Conservation (phyloP, 2,329 filamentous ascomycete genomes). For the Calonectria pauciramosa region DNA sequence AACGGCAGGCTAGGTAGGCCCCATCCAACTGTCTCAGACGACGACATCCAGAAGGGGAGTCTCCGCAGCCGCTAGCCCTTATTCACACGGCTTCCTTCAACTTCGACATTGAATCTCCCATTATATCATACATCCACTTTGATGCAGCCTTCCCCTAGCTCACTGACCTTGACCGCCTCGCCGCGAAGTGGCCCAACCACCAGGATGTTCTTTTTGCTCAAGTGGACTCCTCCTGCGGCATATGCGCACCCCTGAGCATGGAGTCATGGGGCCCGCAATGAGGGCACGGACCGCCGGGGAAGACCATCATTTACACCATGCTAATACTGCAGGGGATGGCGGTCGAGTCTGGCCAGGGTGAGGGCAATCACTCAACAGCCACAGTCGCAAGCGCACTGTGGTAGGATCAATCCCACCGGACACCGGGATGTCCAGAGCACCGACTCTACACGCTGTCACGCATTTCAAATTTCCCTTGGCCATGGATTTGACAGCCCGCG, state of each 20-base stretch:
- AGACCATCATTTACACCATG: constrained; percentile 32
- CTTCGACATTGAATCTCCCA: constrained; percentile 14
- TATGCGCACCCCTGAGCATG: constrained; percentile 39
- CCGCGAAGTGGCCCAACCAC: constrained; percentile 38
- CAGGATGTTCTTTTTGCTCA: constrained; percentile 38
- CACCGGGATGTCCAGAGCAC: constrained; percentile 20
- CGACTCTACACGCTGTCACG: constrained; percentile 16
- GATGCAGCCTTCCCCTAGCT: constrained; percentile 41
- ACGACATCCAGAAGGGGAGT: neutral
- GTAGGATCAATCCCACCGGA: constrained; percentile 18
- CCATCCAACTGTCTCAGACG: constrained; percentile 4
- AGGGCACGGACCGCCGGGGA: constrained; percentile 39
- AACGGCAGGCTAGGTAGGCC: constrained; percentile 5
- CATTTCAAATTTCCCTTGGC: constrained; percentile 25
- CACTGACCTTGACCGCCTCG: constrained; percentile 42
- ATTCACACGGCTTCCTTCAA: constrained; percentile 8
- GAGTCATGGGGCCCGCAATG: constrained; percentile 38
- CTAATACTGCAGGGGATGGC: constrained; percentile 42
- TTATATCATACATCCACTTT: constrained; percentile 29
- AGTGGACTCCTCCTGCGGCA: constrained; percentile 42
- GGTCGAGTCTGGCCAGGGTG: constrained; percentile 37
- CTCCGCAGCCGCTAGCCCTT: constrained; percentile 8
- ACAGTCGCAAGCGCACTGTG: constrained; percentile 34
- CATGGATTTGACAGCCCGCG: constrained; percentile 7
- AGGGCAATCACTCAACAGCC: constrained; percentile 24